Base-by-base conservation (phyloP, 257 asterid genomes). In the Thymus quinquecostatus region DNA sequence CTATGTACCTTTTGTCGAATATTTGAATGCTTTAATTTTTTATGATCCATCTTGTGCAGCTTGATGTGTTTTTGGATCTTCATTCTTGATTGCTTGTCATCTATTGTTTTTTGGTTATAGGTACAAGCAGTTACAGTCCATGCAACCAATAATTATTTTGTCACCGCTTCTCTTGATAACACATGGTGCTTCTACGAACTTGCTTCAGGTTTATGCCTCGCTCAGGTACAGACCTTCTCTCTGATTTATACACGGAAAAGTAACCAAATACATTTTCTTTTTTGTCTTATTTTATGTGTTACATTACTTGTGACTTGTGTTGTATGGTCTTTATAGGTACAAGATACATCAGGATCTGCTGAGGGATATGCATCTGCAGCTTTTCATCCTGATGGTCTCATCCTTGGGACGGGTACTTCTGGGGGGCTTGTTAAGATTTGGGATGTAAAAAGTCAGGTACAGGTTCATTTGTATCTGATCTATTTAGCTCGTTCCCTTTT, bases 381-480 rank as follows among this genome's bases (percentile, higher is more conserved):
- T 76, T 92, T 95, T 83, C 99, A 95, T 73, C 99, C 99, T 63
- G 99, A 95, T 86, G 99, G 99, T 68, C 96, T 92, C 63, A 92
- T 95, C 81, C 96, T 95, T 66, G 99, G 99, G 69, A 92, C 97
- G 61, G 99, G 99, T 71, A 92, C 98, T 60, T 70, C 95, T 38
- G 88, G 83, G 40, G 71, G 90, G 70, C 11, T 81, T 14, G 96
- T 89, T 62, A 95, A 87, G 90, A 92, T 95, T 65, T 95, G 99
- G 99, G 99, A 95, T 86, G 99, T 95, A 32, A 95, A 95, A 80
- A 89, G 84, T 83, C 98, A 95, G 97, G 99, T 95, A 70, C n/a
- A 77, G 41, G 43, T 11, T 65, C 5, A 30, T 66, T 27, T 53
- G 3, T 50, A 21, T 44, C 33, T 72, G 36, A 54, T 74, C 57